A percentile compares a stretch with the other conserved stretches of the same genome.
phyloP scores from a whole-genome alignment of 148 eudicot genomes.

The Rheum nobile region DNA sequence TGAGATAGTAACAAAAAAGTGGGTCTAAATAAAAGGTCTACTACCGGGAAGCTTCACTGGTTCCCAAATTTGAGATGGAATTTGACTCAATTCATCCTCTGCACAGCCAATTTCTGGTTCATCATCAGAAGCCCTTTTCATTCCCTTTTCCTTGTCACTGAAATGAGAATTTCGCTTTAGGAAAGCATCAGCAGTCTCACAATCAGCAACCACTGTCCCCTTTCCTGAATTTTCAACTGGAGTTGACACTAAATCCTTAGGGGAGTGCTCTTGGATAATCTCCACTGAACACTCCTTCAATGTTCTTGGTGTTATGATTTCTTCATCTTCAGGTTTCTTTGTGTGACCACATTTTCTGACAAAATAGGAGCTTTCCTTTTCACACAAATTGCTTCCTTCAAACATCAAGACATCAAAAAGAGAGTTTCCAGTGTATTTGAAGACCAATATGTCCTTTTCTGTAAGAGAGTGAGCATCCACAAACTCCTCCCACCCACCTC shows the following conservation, averaged over 20 bases:
- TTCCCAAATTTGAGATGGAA: constrained; percentile 2
- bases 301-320: neutral
- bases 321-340: neutral
- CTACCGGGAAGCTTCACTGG: neutral
- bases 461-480: constrained; percentile 27
- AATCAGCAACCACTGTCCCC: neutral
- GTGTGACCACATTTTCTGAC: constrained; percentile 28
- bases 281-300: constrained; percentile 14
- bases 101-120: neutral
- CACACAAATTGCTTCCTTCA: constrained; percentile 29
- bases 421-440: constrained; percentile 35
- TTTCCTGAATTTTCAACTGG: neutral
- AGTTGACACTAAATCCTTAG: constrained; percentile 4
- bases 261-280: constrained; percentile 11
- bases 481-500: constrained; percentile 40
- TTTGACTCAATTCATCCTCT: neutral
- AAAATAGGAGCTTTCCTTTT: constrained; percentile 43
- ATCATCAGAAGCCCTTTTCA: neutral
- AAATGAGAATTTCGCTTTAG: neutral
- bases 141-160: neutral
- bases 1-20: neutral
- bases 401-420: constrained; percentile 34
- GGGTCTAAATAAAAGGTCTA: neutral
- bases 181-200: neutral
- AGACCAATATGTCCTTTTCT: constrained; percentile 37